Percentiles rank a stretch among this genome's conserved stretches.
phyloP scores from a whole-genome alignment of 441 rosid genomes.

The Populus trichocarpa region DNA sequence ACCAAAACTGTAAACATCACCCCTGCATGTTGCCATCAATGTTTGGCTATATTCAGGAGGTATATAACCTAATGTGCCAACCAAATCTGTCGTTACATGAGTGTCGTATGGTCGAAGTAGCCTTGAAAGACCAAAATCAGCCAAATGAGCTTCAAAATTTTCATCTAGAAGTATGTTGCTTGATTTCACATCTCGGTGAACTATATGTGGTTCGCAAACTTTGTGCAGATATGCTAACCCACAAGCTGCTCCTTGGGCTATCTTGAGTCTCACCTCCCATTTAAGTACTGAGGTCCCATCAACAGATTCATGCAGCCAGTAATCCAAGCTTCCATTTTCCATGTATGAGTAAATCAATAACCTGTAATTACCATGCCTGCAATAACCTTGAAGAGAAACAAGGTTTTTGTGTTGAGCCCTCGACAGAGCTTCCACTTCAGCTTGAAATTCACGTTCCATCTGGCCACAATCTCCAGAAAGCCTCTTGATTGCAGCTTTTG shows the following conservation, averaged over 20 bases:
- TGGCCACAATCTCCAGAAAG: constrained; percentile 92
- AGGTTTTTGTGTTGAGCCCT: constrained; percentile 84
- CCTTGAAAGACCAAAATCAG: constrained; percentile 89
- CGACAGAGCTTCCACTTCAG: constrained; percentile 91
- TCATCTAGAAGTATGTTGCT: constrained; percentile 88
- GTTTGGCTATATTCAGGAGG: constrained; percentile 98
- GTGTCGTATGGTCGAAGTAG: constrained; percentile 86
- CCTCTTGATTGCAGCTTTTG: constrained; percentile 76
- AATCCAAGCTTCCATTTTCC: constrained; percentile 97
- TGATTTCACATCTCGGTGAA: constrained; percentile 87
- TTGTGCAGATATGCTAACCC: constrained; percentile 93
- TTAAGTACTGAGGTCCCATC: constrained; percentile 58
- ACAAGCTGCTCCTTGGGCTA: constrained; percentile 79
- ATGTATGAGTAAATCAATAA: constrained; percentile 82
- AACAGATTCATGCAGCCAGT: constrained; percentile 79
- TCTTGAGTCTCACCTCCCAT: constrained; percentile 82
- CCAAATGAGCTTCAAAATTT: constrained; percentile 79
- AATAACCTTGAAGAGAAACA: constrained; percentile 91
- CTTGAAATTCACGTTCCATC: constrained; percentile 88
- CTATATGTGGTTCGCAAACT: constrained; percentile 76
- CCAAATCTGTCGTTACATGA: constrained; percentile 87
- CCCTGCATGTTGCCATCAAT: constrained; percentile 90
- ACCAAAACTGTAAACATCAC: constrained; percentile 96
- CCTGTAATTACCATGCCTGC: constrained; percentile 62
- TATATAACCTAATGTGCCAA: constrained; percentile 97